Conservation (phyloP, 1,284 basidiomycete species). For the Veloporphyrellus conicus region DNA sequence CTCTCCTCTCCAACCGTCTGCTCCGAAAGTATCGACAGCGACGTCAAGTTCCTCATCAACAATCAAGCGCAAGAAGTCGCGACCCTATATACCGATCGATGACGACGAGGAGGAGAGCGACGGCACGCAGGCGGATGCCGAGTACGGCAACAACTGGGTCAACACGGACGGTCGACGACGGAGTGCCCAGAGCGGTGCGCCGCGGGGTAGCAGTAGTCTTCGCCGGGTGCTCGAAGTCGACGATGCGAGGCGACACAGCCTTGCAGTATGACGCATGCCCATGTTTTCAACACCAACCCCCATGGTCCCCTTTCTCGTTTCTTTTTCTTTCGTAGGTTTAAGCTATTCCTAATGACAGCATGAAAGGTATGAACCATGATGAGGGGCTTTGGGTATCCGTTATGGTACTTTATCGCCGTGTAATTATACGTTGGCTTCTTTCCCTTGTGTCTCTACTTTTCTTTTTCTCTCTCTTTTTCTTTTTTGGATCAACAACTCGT, state of each 20-base stretch:
- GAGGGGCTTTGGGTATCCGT: background rate
- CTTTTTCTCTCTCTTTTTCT: background rate
- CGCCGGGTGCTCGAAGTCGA: conserved; percentile 32
- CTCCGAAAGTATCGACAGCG: conserved; percentile 28
- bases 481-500: conserved; percentile 7
- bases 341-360: conserved; percentile 34
- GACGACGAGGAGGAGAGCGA: conserved; percentile 57
- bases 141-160: conserved; percentile 52
- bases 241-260: conserved; percentile 32
- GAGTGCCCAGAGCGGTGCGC: conserved; percentile 26
- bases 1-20: conserved; percentile 26
- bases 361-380: conserved; percentile 11
- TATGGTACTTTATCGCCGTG: conserved; percentile 15
- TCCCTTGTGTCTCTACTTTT: background rate
- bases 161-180: conserved; percentile 58
- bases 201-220: conserved; percentile 25
- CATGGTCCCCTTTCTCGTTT: background rate
- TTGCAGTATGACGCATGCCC: conserved; percentile 27
- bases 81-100: conserved; percentile 37
- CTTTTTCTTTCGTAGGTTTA: conserved; percentile 28
- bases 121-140: conserved; percentile 62
- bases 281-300: too few relatives aligned
- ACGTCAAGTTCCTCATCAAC: conserved; percentile 30
- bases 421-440: conserved; percentile 26
- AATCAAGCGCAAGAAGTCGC: conserved; percentile 51